Evolutionary conservation across 257 asterid species (phyloP).

Genomic region (Haberlea rhodopensis): DNA sequence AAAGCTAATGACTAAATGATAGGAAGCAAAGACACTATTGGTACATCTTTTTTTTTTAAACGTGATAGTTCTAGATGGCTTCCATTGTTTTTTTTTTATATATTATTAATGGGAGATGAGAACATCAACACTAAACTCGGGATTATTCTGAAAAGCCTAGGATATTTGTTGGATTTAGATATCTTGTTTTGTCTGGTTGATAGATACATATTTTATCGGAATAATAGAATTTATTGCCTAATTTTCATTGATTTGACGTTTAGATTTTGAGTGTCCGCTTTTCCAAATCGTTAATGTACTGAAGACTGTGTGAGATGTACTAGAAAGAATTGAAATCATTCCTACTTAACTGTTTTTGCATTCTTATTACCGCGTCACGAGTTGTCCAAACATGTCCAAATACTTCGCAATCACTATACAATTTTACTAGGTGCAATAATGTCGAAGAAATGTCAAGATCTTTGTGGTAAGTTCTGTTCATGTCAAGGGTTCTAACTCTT

Average conservation of each 20-base stretch:
- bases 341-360: background rate
- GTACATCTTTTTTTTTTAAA: too few relatives aligned
- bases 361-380: conserved; percentile 12
- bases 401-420: background rate
- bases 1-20: too few relatives aligned
- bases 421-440: conserved; percentile 14
- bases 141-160: conserved; percentile 16
- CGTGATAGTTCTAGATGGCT: conserved; percentile 14
- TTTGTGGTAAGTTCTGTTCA: conserved; percentile 1
- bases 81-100: too few relatives aligned
- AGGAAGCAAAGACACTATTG: too few relatives aligned
- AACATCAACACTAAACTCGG: conserved; percentile 21
- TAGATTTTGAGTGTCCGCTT: conserved; percentile 15
- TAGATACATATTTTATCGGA: conserved; percentile 8
- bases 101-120: conserved; percentile 2
- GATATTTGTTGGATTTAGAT: conserved; percentile 13
- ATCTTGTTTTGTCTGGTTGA: conserved; percentile 6
- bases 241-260: conserved; percentile 12
- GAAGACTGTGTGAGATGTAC: conserved; percentile 16
- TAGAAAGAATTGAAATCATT: conserved; percentile 14
- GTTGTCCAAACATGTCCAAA: conserved; percentile 17
- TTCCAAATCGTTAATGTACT: background rate
- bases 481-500: conserved; percentile 1
- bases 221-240: background rate
- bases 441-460: conserved; percentile 14